These are phyloP conservation scores for Blastocystis sp. DNA, from an alignment of 352 stramenopile genomes.

Conservation along the genomic window DNA sequence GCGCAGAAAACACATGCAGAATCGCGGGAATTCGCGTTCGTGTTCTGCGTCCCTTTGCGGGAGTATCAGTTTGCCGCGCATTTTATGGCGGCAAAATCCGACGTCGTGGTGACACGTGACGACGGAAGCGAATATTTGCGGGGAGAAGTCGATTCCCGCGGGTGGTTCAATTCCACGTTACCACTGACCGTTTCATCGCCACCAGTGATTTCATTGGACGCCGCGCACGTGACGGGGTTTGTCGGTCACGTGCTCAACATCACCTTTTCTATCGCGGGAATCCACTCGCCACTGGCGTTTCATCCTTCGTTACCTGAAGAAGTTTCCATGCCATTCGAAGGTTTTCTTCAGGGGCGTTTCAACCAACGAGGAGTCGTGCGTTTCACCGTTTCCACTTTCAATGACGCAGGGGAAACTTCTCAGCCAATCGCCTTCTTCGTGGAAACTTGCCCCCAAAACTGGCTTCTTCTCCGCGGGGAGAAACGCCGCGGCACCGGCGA, in stretches of 20 bases:
- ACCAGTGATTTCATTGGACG: neutral
- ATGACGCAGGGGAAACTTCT: neutral
- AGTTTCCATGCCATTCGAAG: neutral
- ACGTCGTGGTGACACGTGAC: neutral
- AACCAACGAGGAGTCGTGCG: neutral
- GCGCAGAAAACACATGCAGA: neutral
- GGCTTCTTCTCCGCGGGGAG: neutral
- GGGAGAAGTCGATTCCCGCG: neutral
- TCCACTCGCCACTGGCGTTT: no score
- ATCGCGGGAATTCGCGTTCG: neutral
- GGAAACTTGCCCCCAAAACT: neutral
- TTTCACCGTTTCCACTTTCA: neutral
- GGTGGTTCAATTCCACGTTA: constrained; percentile 13
- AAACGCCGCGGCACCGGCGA: no score
- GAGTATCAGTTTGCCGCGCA: neutral
- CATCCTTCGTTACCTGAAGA: no score
- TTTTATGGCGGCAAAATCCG: neutral
- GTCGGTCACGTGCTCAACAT: no score
- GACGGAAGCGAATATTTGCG: neutral
- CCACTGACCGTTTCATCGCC: neutral
- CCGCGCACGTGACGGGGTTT: neutral
- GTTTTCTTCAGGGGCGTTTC: neutral
- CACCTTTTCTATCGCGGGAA: no score
- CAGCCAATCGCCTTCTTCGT: neutral
- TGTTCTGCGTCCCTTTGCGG: neutral